These are phyloP conservation scores for Phoma sp. DNA, from an alignment of 2,329 filamentous ascomycete genomes.

Conservation along the genomic window DNA sequence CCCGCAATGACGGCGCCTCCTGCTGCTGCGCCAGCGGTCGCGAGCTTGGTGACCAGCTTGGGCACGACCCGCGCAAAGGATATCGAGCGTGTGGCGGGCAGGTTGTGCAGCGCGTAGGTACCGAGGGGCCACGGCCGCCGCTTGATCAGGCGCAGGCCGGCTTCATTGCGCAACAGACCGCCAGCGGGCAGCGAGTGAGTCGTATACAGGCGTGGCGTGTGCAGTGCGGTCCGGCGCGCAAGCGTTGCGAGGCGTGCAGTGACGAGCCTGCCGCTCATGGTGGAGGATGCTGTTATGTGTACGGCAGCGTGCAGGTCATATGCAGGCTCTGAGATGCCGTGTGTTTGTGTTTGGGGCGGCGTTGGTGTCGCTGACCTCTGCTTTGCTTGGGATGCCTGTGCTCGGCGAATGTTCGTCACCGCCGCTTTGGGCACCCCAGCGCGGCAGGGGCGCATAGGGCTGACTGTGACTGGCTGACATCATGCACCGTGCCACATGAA, in stretches of 20 bases:
- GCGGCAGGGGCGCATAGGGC: conserved; percentile 1
- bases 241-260: conserved; percentile 73
- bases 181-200: conserved; percentile 43
- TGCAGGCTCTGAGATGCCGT: conserved; percentile 1
- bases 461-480: conserved; percentile 5
- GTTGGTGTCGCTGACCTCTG: no score
- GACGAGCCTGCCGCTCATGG: conserved; percentile 76
- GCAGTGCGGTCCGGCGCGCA: conserved; percentile 67
- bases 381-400: conserved; percentile 6
- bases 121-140: conserved; percentile 77
- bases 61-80: conserved; percentile 76
- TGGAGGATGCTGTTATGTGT: conserved; percentile 26
- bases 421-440: conserved; percentile 6
- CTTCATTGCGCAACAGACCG: conserved; percentile 46
- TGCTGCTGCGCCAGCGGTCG: conserved; percentile 86
- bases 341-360: no score
- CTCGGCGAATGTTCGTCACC: conserved; percentile 16
- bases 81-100: conserved; percentile 66
- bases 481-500: neutral
- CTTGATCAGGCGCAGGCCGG: conserved; percentile 43
- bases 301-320: conserved; percentile 25
- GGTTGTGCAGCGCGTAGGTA: conserved; percentile 81
- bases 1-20: conserved; percentile 87
- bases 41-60: conserved; percentile 87
- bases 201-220: conserved; percentile 60